Evolutionary conservation across 1,139 yeast genomes (phyloP).

Genomic region (Saccharomyces hybrid): DNA sequence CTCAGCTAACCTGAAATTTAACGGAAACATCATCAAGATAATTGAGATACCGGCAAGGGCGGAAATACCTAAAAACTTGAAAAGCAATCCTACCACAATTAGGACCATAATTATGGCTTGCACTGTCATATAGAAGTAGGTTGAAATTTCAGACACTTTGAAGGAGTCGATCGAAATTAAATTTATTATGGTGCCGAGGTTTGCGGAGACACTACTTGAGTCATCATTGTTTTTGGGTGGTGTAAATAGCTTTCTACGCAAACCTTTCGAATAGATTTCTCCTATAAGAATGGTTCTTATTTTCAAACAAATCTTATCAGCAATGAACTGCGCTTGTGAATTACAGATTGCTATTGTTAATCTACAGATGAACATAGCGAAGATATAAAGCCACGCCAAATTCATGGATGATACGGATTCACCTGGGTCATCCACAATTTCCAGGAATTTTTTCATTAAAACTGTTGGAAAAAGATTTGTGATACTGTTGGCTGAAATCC

Average conservation of each 20-base stretch:
- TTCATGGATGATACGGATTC: not conserved
- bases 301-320: conserved; percentile 1
- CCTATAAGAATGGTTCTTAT: conserved; percentile 2
- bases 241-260: not conserved
- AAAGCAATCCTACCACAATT: conserved; percentile 2
- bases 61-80: conserved; percentile 3
- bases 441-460: conserved; percentile 1
- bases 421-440: conserved; percentile 41
- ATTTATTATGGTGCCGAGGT: conserved; percentile 55
- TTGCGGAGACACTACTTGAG: conserved; percentile 40
- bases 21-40: conserved; percentile 3
- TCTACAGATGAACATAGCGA: conserved; percentile 1
- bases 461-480: conserved; percentile 2
- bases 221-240: conserved; percentile 14
- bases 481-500: not conserved
- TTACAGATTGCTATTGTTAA: conserved; percentile 2
- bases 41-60: conserved; percentile 5
- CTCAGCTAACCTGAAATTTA: conserved; percentile 4
- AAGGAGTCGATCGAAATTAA: conserved; percentile 49
- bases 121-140: conserved; percentile 2
- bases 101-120: conserved; percentile 5
- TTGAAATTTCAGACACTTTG: conserved; percentile 39
- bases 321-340: conserved; percentile 2
- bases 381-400: conserved; percentile 1
- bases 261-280: conserved; percentile 1